A percentile compares a stretch with the other conserved stretches of the same genome.
These are phyloP conservation scores for Cyclotella atomus DNA, from an alignment of 108 stramenopile genomes.

Conservation along the genomic window DNA sequence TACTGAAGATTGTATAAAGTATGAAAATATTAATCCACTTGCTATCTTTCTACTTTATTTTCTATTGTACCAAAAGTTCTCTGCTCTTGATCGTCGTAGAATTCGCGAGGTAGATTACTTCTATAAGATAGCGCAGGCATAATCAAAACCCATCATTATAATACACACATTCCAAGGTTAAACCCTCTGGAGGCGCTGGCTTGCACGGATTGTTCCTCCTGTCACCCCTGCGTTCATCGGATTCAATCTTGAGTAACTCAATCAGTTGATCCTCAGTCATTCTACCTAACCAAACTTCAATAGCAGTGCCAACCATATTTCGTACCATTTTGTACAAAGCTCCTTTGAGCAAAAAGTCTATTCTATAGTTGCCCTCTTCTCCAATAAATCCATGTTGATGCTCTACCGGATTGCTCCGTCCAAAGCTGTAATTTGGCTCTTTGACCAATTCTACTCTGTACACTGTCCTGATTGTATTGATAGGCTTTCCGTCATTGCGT, in stretches of 20 bases:
- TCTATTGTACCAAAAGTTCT: neutral
- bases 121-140: neutral
- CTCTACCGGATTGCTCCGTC: neutral
- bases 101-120: no score
- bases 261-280: slow-evolving; percentile 52
- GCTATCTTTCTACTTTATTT: neutral
- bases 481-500: slow-evolving; percentile 3
- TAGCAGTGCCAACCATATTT: slow-evolving; percentile 85
- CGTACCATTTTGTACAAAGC: slow-evolving; percentile 90
- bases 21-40: neutral
- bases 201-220: slow-evolving; percentile 75
- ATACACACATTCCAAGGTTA: slow-evolving; percentile 83
- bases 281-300: slow-evolving; percentile 65
- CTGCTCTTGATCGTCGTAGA: no score
- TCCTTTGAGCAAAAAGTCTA: slow-evolving; percentile 76
- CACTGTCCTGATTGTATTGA: slow-evolving; percentile 70
- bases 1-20: neutral
- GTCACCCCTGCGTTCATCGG: slow-evolving; percentile 13
- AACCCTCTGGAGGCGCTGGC: slow-evolving; percentile 83
- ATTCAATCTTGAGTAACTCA: slow-evolving; percentile 47
- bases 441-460: slow-evolving; percentile 63
- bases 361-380: slow-evolving; percentile 69
- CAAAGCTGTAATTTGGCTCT: slow-evolving; percentile 21
- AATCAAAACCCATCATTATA: slow-evolving; percentile 56
- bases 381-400: slow-evolving; percentile 23